phyloP scores from a whole-genome alignment of 1,139 yeast genomes.

The Komagataea norvegica region DNA sequence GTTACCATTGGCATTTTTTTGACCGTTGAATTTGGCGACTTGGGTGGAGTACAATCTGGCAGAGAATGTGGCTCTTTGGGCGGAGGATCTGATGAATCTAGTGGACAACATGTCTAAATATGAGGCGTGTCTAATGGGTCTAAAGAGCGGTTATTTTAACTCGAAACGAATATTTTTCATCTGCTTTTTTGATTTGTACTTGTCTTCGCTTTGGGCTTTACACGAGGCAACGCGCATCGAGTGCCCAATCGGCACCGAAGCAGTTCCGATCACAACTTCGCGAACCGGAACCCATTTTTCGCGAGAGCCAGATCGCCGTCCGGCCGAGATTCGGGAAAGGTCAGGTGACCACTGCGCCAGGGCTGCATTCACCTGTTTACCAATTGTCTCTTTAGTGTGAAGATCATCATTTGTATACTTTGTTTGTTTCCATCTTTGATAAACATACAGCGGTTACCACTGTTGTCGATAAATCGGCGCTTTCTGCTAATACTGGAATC shows the following conservation, averaged over 20 bases:
- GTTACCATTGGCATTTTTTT: conserved; percentile 61
- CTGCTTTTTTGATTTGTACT: conserved; percentile 1
- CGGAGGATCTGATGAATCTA: conserved; percentile 19
- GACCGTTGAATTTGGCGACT: conserved; percentile 56
- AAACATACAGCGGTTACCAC: too few relatives aligned
- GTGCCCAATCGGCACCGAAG: conserved; percentile 1
- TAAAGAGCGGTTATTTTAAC: neutral
- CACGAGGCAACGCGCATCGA: too few relatives aligned
- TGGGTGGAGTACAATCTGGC: conserved; percentile 35
- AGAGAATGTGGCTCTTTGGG: conserved; percentile 15
- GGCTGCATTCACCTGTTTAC: too few relatives aligned
- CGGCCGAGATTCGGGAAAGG: neutral
- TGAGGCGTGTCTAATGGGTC: neutral
- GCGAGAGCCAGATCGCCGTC: too few relatives aligned
- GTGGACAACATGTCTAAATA: conserved; percentile 22
- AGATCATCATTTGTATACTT: too few relatives aligned
- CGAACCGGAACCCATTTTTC: too few relatives aligned
- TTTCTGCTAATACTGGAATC: too few relatives aligned
- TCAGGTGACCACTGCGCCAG: neutral
- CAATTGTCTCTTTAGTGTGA: too few relatives aligned
- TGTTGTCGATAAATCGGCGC: too few relatives aligned
- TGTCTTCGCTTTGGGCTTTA: too few relatives aligned
- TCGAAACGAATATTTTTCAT: conserved; percentile 1
- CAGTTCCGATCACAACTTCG: too few relatives aligned
- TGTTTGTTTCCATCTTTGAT: too few relatives aligned